A percentile compares a stretch with the other conserved stretches of the same genome.
phyloP scores from a whole-genome alignment of 768 basidiomycete genomes.

The Austroboletus eburneus region DNA sequence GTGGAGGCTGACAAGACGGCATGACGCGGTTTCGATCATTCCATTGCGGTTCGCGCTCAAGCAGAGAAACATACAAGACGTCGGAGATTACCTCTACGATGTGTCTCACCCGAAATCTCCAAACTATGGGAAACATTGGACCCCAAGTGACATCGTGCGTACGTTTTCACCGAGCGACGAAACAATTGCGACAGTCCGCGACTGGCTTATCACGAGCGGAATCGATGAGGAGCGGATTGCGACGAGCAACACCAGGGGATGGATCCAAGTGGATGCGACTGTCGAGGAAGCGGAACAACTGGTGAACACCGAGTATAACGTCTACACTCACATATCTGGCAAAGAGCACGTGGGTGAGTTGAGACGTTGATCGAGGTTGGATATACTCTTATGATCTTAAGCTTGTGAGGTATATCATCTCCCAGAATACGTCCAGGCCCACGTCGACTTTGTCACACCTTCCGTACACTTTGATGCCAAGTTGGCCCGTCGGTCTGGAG shows the following conservation, averaged over 20 bases:
- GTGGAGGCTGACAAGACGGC: constrained; percentile 37
- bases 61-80: constrained; percentile 27
- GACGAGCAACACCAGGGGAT: constrained; percentile 16
- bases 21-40: constrained; percentile 27
- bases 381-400: constrained; percentile 6
- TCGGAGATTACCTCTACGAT: constrained; percentile 24
- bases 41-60: constrained; percentile 31
- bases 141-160: constrained; percentile 23
- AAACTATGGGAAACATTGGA: constrained; percentile 32
- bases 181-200: constrained; percentile 18
- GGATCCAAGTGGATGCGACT: constrained; percentile 27
- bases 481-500: constrained; percentile 15
- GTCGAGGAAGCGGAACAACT: constrained; percentile 31
- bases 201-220: constrained; percentile 27
- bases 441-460: constrained; percentile 35
- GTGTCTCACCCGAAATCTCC: constrained; percentile 33
- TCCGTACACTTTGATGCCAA: constrained; percentile 32
- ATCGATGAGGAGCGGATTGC: constrained; percentile 20
- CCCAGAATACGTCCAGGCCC: constrained; percentile 27
- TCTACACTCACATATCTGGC: constrained; percentile 28
- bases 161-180: constrained; percentile 26
- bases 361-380: background rate
- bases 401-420: constrained; percentile 33
- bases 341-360: constrained; percentile 23
- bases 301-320: constrained; percentile 31